These are phyloP conservation scores for Escallonia rubra DNA, from an alignment of 129 eudicot species.

Conservation along the genomic window DNA sequence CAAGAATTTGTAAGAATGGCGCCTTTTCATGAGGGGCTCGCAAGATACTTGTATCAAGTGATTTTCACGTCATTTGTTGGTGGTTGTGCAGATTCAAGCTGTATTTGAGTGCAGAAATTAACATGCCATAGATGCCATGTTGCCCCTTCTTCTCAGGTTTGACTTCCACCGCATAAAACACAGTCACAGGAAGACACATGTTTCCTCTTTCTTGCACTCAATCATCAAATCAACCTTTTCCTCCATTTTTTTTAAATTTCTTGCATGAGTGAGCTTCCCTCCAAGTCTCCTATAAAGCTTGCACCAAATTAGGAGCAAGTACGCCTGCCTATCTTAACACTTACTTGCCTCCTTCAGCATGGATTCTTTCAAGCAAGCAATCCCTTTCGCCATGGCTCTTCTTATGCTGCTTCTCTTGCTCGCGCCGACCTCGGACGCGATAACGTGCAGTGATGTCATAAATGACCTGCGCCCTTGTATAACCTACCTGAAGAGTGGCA, in stretches of 20 bases:
- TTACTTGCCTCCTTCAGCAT: slow-evolving; percentile 18
- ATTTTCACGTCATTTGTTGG: neutral
- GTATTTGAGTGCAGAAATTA: too few relatives aligned
- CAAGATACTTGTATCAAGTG: neutral
- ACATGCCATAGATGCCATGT: neutral
- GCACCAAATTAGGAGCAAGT: slow-evolving; percentile 2
- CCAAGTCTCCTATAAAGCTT: slow-evolving; percentile 25
- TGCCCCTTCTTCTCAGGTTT: slow-evolving; percentile 8
- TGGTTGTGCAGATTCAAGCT: too few relatives aligned
- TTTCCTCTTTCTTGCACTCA: slow-evolving; percentile 66
- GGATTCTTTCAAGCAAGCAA: slow-evolving; percentile 24
- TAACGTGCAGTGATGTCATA: slow-evolving; percentile 54
- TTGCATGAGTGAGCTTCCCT: slow-evolving; percentile 12
- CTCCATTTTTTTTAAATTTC: slow-evolving; percentile 8
- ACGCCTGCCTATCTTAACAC: neutral
- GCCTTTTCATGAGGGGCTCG: neutral
- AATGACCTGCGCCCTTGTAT: slow-evolving; percentile 47
- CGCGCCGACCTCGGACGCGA: slow-evolving; percentile 29
- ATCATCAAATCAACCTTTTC: slow-evolving; percentile 22
- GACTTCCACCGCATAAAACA: slow-evolving; percentile 6
- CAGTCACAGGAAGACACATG: slow-evolving; percentile 9
- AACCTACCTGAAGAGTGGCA: slow-evolving; percentile 50
- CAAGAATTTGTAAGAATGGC: neutral
- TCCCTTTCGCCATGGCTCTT: slow-evolving; percentile 6
- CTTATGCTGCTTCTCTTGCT: slow-evolving; percentile 18